Base-by-base conservation (phyloP, 1,284 basidiomycete genomes). In the Inonotus hispidus region DNA sequence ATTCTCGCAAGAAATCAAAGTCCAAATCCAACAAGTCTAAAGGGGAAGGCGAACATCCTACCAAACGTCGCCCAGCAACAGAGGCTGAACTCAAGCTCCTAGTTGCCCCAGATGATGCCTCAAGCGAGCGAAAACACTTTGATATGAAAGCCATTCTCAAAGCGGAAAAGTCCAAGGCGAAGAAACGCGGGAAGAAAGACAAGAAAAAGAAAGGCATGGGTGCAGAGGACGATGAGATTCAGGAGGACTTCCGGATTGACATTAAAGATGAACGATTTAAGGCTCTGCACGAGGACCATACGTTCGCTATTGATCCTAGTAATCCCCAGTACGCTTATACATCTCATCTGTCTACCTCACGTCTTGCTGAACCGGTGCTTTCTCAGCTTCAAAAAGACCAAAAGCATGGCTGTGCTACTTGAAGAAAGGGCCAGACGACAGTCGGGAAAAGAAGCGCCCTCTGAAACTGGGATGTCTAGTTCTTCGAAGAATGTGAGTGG, bases 231-330 rank as follows among this genome's bases (percentile, higher is more conserved):
- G 75, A 81, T 54, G 88, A 90, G 65, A 71, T 81, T 16, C 89
- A 90, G 72, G 82, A 87, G 60, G 85, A 91, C 61, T 98, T 98
- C 75, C 74, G 80, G 54, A 86, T 99, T 67, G 81, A 99, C 70
- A 85, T 93, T 60, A 83, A 85, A 67, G 97, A 99, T 70, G 83
- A 89, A 3, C 87, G 97, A 29, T 99, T 99, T 80, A 83, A 84
- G 66, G 88, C 83, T 10, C 70, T 98, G 53, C 89, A 95, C 71
- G 92, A 98, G 66, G 92, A 99, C 70, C 87, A 94, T 68, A 83
- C 87, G 49, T 99, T 93, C 69, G 95, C 96, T 0, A 93, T 99
- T 67, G 97, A 99, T 72, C 96, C 97, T 21, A 93, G 87, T 53
- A 93, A 98, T 75, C 93, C 96, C 71, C 90, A 87, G 94, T 95